Percentiles rank a stretch among this genome's conserved stretches.
These are phyloP conservation scores for Lasiosphaeris hirsuta DNA, from an alignment of 495 filamentous ascomycete genomes.

Conservation along the genomic window DNA sequence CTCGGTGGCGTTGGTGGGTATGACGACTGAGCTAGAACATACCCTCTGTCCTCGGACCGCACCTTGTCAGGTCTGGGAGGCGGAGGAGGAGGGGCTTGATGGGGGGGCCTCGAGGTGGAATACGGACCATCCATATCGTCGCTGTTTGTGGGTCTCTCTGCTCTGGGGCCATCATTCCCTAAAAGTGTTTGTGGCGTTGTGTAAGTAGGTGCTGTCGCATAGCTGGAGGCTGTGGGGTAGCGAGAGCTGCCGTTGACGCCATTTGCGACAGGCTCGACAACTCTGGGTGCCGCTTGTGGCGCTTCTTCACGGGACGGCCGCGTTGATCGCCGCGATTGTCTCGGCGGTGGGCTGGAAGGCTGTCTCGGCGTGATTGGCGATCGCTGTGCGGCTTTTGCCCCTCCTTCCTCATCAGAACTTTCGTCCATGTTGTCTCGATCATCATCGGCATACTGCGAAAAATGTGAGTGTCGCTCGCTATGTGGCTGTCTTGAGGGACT, in stretches of 20 bases:
- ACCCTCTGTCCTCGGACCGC: constrained; percentile 12
- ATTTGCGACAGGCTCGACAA: not conserved
- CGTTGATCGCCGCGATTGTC: constrained; percentile 1
- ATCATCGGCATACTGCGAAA: constrained; percentile 22
- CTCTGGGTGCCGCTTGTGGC: not conserved
- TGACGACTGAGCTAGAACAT: constrained; percentile 2
- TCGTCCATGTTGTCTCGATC: constrained; percentile 13
- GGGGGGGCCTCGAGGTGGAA: constrained; percentile 12
- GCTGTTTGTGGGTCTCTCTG: not conserved
- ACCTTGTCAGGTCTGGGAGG: constrained; percentile 33
- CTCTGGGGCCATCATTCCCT: not conserved
- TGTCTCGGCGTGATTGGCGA: not conserved
- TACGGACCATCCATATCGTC: constrained; percentile 1
- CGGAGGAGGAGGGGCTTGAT: constrained; percentile 22
- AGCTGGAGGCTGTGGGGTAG: not conserved
- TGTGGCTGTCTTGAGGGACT: not conserved
- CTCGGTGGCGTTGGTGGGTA: constrained; percentile 12
- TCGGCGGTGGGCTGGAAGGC: not conserved
- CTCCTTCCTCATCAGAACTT: constrained; percentile 23
- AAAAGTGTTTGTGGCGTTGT: no score
- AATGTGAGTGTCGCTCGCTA: not conserved
- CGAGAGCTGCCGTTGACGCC: not conserved
- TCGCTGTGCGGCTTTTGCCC: not conserved
- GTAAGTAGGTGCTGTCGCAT: not conserved
- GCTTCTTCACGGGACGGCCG: constrained; percentile 7